These are phyloP conservation scores for Pythium aquatile DNA, from an alignment of 352 stramenopile genomes.

Conservation along the genomic window DNA sequence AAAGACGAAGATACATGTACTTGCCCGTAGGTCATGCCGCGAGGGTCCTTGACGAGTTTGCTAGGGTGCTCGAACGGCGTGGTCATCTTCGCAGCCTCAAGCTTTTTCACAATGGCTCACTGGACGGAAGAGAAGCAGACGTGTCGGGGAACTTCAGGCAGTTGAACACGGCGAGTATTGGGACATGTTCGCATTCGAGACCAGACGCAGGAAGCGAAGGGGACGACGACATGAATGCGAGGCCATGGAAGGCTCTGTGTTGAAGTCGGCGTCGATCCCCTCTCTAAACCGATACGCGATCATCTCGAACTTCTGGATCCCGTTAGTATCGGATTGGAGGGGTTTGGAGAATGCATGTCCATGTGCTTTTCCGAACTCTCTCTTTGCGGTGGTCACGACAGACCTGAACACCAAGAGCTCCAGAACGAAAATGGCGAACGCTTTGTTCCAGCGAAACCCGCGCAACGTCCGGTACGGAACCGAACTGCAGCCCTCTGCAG, in stretches of 20 bases:
- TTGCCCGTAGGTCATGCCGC: conserved; percentile 29
- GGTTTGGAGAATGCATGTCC: neutral
- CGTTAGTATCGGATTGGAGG: neutral
- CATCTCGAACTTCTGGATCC: too few relatives aligned
- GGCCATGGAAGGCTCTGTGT: neutral
- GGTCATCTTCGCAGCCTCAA: neutral
- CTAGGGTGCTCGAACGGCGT: conserved; percentile 25
- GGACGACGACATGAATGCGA: neutral
- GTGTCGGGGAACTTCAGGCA: neutral
- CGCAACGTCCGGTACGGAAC: conserved; percentile 26
- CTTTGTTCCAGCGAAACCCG: conserved; percentile 29
- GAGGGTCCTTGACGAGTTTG: conserved; percentile 23
- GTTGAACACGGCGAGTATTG: neutral
- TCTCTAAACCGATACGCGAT: too few relatives aligned
- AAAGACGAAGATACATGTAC: neutral
- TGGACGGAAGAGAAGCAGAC: neutral
- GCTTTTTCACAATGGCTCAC: neutral
- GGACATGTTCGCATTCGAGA: neutral
- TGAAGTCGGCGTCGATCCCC: neutral
- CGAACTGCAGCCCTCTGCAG: too few relatives aligned
- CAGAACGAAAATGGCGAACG: conserved; percentile 17
- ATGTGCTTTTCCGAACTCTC: neutral
- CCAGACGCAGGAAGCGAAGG: neutral
- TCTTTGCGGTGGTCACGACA: neutral
- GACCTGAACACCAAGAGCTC: neutral